These are phyloP conservation scores for Corymbia maculata DNA, from an alignment of 345 rosid genomes.

Conservation along the genomic window DNA sequence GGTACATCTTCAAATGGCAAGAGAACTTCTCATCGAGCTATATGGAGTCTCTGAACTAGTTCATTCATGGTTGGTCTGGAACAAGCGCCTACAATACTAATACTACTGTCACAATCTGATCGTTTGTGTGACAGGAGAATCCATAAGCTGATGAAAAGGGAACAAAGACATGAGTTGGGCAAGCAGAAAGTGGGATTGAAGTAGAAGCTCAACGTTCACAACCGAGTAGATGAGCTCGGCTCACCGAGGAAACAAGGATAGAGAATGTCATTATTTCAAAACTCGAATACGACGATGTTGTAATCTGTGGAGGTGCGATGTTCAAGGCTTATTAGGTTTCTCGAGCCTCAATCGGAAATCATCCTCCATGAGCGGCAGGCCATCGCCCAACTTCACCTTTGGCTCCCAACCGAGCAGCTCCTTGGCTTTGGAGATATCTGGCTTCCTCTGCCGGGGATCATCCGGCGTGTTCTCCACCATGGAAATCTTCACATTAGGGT, in stretches of 20 bases:
- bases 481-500: slow-evolving; percentile 52
- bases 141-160: not conserved
- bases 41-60: not conserved
- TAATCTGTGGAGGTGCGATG: not conserved
- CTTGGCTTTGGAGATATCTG: slow-evolving; percentile 71
- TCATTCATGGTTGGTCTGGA: not conserved
- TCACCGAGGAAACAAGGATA: not conserved
- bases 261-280: not conserved
- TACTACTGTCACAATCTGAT: not conserved
- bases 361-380: slow-evolving; percentile 92
- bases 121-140: not conserved
- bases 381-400: slow-evolving; percentile 64
- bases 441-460: slow-evolving; percentile 92
- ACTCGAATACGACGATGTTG: not conserved
- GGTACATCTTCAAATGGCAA: not conserved
- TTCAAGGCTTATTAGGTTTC: slow-evolving; percentile 11
- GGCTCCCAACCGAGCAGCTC: slow-evolving; percentile 88
- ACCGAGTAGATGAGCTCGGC: not conserved
- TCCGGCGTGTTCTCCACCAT: slow-evolving; percentile 83
- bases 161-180: not conserved
- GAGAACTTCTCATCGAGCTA: not conserved
- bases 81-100: not conserved
- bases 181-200: not conserved
- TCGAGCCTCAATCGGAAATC: slow-evolving; percentile 79
- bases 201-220: not conserved